phyloP scores from a whole-genome alignment of 768 basidiomycete species.

The Mycena haematopus region DNA sequence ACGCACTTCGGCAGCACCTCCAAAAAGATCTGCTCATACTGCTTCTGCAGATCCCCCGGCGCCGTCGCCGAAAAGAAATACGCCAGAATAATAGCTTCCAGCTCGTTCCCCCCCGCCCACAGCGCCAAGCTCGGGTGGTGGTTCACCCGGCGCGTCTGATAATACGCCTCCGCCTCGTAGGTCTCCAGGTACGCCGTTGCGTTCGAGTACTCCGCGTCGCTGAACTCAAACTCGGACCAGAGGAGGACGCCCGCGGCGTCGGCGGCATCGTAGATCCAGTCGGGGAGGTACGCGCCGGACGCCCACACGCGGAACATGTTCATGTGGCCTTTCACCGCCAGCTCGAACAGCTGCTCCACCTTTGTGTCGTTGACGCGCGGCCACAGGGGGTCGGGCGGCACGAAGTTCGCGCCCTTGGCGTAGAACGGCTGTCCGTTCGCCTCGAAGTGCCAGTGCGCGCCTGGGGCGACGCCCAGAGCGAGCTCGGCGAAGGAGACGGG shows the following conservation, averaged over 20 bases:
- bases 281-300: constrained; percentile 18
- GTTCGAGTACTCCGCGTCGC: constrained; percentile 24
- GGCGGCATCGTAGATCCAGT: constrained; percentile 23
- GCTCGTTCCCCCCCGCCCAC: constrained; percentile 26
- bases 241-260: constrained; percentile 19
- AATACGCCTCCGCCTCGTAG: constrained; percentile 26
- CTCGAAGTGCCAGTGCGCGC: constrained; percentile 24
- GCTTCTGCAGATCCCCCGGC: constrained; percentile 8
- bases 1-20: constrained; percentile 16
- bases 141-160: constrained; percentile 17
- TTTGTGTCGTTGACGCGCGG: constrained; percentile 20
- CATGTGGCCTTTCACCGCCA: constrained; percentile 16
- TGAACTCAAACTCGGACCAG: constrained; percentile 18
- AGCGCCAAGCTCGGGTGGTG: constrained; percentile 22
- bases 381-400: constrained; percentile 19
- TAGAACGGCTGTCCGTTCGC: constrained; percentile 22
- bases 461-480: constrained; percentile 14
- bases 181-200: constrained; percentile 5
- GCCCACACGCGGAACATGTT: constrained; percentile 26
- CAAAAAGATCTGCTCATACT: constrained; percentile 25
- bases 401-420: constrained; percentile 26
- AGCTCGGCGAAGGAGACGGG: constrained; percentile 3
- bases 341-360: constrained; percentile 18
- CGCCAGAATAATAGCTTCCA: constrained; percentile 20
- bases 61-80: constrained; percentile 14